Evolutionary conservation across 495 filamentous ascomycete species (phyloP).

Genomic region (Penicillium cataractarum): DNA sequence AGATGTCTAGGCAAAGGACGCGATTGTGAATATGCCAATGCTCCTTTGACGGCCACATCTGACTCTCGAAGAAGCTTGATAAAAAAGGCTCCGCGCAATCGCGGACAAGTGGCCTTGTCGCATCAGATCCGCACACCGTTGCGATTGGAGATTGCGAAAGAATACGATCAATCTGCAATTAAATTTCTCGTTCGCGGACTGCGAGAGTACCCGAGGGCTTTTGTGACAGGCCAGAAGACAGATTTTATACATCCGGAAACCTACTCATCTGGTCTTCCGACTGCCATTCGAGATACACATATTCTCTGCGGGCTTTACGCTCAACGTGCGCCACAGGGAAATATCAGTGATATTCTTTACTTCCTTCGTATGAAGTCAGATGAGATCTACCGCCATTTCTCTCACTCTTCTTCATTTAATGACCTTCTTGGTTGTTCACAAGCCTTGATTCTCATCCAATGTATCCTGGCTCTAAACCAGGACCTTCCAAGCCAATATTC

Average conservation of each 20-base stretch:
- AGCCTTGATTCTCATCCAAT: conserved; percentile 40
- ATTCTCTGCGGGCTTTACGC: conserved; percentile 31
- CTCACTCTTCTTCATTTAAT: conserved; percentile 30
- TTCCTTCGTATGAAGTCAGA: conserved; percentile 29
- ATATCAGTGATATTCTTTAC: conserved; percentile 22
- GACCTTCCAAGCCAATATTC: conserved; percentile 21
- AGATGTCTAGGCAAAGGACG: conserved; percentile 38
- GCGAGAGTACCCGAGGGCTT: conserved; percentile 21
- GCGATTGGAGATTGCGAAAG: conserved; percentile 34
- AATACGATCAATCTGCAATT: conserved; percentile 6
- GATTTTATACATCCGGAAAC: conserved; percentile 35
- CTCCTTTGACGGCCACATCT: conserved; percentile 22
- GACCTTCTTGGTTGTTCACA: conserved; percentile 43
- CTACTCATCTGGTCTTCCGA: conserved; percentile 26
- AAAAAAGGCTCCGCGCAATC: neutral
- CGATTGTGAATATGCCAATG: conserved; percentile 43
- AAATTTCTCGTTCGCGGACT: neutral
- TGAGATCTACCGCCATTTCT: conserved; percentile 20
- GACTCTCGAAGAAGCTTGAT: neutral
- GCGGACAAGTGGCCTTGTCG: neutral
- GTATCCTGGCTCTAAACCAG: conserved; percentile 39
- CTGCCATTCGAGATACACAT: conserved; percentile 31
- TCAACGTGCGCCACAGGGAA: neutral
- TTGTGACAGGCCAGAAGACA: conserved; percentile 11
- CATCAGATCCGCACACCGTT: conserved; percentile 15